Evolutionary conservation across 352 stramenopile species (phyloP), one percentile per base, ranked within the genome.

Genomic region (Sclerospora graminicola): DNA sequence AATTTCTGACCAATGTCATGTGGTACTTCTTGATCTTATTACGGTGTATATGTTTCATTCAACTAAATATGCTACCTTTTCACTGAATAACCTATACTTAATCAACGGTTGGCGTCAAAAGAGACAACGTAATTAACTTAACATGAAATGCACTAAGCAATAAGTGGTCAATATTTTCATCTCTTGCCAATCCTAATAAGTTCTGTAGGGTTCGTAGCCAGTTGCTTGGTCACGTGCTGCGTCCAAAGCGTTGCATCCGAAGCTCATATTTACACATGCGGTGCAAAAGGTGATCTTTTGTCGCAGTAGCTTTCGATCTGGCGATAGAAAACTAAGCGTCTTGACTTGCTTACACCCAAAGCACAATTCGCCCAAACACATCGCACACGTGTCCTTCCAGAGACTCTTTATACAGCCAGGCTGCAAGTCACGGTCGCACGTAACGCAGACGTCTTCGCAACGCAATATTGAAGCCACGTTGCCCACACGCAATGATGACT

Each of bases 301-400:
- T 30, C 50, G 44, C 0, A 58, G 14, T 11, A 58, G 18, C 44
- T 53, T 58, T 33, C 50, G 50, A 30, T 54, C 44, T 0, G 43
- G 52, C 11, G 51, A 44, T 45, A 71, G 43, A 30, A 66, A 68
- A 14, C 54, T 63, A 32, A 71, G 43, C 8, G 57, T 67, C 32
- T 65, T 62, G 2, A 60, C 48, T 30, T 66, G 32, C 5, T 61
- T 57, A 31, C 61, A 71, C 11, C 47, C 32, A 4, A 51, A 49
- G 33, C 61, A 71, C 28, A 71, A 27, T 9, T 29, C 42, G 26
- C 57, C 41, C 24, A 53, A 32, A 26, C 61, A 71, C 41, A 71
- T 58, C 14, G 35, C 44, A 15, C 61, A 71, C 13, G 41, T 48
- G 31, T 18, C 31, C 20, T 50, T 54, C 19, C 39, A 19, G 4